phyloP scores from a whole-genome alignment of 2,329 filamentous ascomycete genomes.

The Domatiomyces catenatus region DNA sequence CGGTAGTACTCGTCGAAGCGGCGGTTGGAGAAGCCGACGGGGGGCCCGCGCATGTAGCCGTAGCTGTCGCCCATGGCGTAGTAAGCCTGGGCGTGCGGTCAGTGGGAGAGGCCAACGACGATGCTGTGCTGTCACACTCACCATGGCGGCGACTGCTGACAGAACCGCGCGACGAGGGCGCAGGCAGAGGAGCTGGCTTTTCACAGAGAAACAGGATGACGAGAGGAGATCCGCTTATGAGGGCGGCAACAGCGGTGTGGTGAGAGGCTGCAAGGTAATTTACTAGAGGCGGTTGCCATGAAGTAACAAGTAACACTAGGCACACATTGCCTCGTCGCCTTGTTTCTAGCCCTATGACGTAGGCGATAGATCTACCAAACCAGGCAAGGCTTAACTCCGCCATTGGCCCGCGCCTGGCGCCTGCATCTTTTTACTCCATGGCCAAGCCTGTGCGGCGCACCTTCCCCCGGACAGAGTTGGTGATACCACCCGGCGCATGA shows the following conservation, averaged over 20 bases:
- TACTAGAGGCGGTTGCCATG: too few relatives aligned
- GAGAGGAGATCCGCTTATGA: too few relatives aligned
- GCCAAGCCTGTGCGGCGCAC: neutral
- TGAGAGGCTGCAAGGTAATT: too few relatives aligned
- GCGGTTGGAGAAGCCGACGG: slow-evolving; percentile 38
- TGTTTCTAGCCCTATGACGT: neutral
- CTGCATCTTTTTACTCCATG: too few relatives aligned
- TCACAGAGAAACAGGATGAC: neutral
- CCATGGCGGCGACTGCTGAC: neutral
- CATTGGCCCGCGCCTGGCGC: neutral
- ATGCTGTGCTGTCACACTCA: neutral
- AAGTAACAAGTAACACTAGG: neutral
- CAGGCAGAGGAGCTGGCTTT: neutral
- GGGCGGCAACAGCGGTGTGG: too few relatives aligned
- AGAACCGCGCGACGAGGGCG: neutral
- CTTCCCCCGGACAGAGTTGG: neutral
- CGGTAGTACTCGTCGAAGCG: slow-evolving; percentile 98
- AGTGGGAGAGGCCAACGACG: neutral
- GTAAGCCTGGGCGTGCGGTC: neutral
- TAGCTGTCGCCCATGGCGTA: neutral
- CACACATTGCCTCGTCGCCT: neutral
- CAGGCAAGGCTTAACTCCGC: neutral
- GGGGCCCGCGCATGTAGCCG: slow-evolving; percentile 15
- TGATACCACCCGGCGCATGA: too few relatives aligned
- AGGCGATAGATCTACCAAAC: neutral